Conservation (phyloP, 2,329 filamentous ascomycete species). For the Colletotrichum scovillei region DNA sequence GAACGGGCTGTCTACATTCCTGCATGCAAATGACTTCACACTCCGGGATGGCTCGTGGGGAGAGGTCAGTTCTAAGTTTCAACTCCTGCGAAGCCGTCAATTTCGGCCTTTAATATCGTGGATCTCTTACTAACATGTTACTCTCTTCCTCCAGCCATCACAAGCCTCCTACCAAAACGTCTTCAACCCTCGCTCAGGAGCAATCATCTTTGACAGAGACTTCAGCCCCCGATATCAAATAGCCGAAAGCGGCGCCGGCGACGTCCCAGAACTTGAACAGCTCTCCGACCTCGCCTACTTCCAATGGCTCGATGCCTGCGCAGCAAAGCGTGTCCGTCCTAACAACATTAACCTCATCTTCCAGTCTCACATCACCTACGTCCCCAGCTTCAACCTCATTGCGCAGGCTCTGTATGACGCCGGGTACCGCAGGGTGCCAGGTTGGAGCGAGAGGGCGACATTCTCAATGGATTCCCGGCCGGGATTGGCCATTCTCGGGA, state of each 20-base stretch:
- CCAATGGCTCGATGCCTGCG: constrained; percentile 1
- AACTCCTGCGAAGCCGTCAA: too few species aligned
- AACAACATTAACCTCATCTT: background rate
- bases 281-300: constrained; percentile 15
- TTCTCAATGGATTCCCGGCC: background rate
- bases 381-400: background rate
- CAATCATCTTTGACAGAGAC: constrained; percentile 6
- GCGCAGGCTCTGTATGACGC: background rate
- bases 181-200: background rate
- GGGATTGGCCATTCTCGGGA: background rate
- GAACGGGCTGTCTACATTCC: background rate
- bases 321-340: rapidly evolving
- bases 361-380: background rate
- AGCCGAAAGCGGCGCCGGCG: background rate
- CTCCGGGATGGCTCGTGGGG: background rate
- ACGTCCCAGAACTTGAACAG: background rate
- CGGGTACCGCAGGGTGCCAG: background rate
- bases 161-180: background rate
- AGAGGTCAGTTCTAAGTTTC: background rate
- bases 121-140: background rate
- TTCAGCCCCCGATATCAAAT: background rate
- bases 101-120: too few species aligned
- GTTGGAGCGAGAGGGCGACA: background rate
- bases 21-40: background rate
- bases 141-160: background rate